Conservation (phyloP, 441 rosid genomes). For the Aleurites moluccanus region DNA sequence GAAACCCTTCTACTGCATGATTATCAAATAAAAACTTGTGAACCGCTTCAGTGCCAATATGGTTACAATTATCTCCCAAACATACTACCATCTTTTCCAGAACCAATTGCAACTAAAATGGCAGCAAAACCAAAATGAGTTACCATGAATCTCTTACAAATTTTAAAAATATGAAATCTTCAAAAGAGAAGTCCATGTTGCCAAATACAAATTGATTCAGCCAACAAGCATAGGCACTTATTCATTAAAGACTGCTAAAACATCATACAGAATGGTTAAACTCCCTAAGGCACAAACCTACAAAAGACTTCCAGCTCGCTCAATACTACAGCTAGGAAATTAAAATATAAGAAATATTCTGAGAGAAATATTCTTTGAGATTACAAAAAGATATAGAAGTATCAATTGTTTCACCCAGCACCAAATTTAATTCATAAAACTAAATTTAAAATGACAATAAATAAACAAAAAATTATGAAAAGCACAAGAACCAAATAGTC, state of each 20-base stretch:
- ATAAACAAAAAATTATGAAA: background rate
- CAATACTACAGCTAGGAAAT: background rate
- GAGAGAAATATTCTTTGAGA: background rate
- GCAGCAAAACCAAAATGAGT: no score
- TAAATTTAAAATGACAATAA: background rate
- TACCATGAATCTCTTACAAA: background rate
- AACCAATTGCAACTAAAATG: background rate
- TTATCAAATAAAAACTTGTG: background rate
- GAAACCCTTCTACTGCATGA: background rate
- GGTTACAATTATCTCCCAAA: background rate
- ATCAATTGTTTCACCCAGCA: background rate
- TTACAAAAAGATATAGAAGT: background rate
- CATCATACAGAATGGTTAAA: constrained; percentile 1
- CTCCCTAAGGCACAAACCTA: background rate
- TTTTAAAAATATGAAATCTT: background rate
- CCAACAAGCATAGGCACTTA: constrained; percentile 2
- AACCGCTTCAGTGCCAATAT: background rate
- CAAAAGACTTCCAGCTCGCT: background rate
- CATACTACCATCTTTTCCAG: background rate
- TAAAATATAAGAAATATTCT: background rate
- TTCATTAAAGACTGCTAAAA: background rate
- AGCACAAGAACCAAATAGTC: background rate
- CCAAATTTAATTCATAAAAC: background rate
- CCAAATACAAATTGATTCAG: background rate
- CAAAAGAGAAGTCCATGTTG: background rate